Percentiles rank a stretch among this genome's conserved stretches.
Conservation (phyloP, 2,329 filamentous ascomycete genomes). For the Epichloe gansuensis region DNA sequence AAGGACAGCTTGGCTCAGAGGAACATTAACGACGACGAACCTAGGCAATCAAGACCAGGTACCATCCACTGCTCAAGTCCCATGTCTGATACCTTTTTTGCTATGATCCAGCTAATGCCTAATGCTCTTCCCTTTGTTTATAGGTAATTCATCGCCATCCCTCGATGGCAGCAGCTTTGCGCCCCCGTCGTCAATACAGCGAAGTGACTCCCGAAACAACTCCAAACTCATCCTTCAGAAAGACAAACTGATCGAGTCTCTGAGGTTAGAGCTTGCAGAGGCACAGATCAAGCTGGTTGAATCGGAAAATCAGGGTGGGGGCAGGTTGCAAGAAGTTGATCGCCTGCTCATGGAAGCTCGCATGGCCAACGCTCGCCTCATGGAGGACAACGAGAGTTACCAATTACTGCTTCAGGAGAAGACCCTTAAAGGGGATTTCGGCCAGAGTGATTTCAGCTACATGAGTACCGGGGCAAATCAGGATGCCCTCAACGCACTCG, state of each 20-base stretch:
- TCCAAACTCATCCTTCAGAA: conserved; percentile 89
- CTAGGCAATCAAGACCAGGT: conserved; percentile 47
- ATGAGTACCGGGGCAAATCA: conserved; percentile 46
- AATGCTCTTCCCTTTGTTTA: conserved; percentile 4
- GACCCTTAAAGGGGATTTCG: conserved; percentile 89
- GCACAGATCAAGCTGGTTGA: conserved; percentile 92
- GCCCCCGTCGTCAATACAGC: conserved; percentile 69
- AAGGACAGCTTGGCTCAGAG: conserved; percentile 81
- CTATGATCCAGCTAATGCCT: conserved; percentile 10
- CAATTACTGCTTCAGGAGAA: conserved; percentile 89
- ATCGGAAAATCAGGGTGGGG: conserved; percentile 84
- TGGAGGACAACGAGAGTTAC: conserved; percentile 99
- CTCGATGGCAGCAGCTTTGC: conserved; percentile 72
- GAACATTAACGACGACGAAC: conserved; percentile 46
- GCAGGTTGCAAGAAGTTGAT: conserved; percentile 80
- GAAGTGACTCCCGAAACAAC: conserved; percentile 80
- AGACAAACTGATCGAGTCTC: conserved; percentile 87
- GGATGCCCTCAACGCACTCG: conserved; percentile 51
- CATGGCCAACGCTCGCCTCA: conserved; percentile 88
- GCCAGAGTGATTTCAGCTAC: conserved; percentile 69
- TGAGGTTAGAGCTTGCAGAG: conserved; percentile 86
- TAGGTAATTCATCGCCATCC: conserved; percentile 49
- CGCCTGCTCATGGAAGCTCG: conserved; percentile 79
- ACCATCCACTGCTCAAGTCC: conserved; percentile 15
- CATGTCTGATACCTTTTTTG: background rate